Base-by-base conservation (phyloP, 768 basidiomycete species). In the Panaeolus papilionaceus region DNA sequence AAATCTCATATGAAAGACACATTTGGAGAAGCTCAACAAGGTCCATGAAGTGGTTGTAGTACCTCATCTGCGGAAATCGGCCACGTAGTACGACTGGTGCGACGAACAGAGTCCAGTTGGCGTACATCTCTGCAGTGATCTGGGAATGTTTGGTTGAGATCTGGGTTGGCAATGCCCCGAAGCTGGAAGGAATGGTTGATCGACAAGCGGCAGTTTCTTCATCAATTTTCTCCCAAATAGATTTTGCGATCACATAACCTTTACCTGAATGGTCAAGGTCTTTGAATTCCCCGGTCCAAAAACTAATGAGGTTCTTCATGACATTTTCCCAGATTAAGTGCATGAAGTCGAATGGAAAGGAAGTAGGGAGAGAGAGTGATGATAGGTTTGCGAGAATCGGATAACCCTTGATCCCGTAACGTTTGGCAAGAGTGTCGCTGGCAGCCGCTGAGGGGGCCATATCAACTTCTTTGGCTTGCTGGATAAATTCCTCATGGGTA, bases 301-400 rank as follows among this genome's bases (percentile, higher is more conserved):
- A 71, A 0, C 68, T 23, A 2, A 84, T 70, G 1, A 85, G 74
- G 51, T 78, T 80, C 6, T 70, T 72, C 9, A 81, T 68, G 1
- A 80, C 64, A 66, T 85, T 85, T 67, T 85, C 83, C 61, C 75
- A 78, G 23, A 85, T 66, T 0, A 81, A 71, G 45, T 86, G 84
- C 80, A 85, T 84, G 68, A 78, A 79, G 61, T 85, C 83, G 70
- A 77, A 80, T 0, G 83, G 82, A 11, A 78, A 79, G 0, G 77
- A 79, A 7, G 20, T 1, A 5, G 83, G 76, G 69, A 82, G 78
- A 2, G 66, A 66, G 68, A 63, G 0, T n/a, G n/a, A n/a, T n/a
- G n/a, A n/a, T n/a, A 82, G 73, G 8, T 44, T 9, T 1, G 69
- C 63, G 20, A 83, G 74, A 0, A 79, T 20, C 1, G 71, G 70